Conservation (phyloP, 2,329 filamentous ascomycete genomes). For the Periconia digitata region DNA sequence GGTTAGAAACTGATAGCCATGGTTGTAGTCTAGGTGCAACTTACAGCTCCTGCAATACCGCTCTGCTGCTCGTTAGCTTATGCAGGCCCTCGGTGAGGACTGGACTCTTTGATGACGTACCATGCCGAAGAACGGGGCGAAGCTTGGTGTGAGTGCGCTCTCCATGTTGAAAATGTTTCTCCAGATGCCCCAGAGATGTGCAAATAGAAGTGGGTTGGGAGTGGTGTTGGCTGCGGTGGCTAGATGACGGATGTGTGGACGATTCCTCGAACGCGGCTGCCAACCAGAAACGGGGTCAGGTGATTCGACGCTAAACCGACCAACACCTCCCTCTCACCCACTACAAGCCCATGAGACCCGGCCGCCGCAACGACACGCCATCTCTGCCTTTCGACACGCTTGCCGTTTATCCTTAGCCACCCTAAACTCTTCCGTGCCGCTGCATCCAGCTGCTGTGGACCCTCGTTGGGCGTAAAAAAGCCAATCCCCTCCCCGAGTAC, state of each 20-base stretch:
- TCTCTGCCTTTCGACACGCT: constrained; percentile 7
- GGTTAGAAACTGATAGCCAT: constrained; percentile 25
- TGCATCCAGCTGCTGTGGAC: constrained; percentile 12
- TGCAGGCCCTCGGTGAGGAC: neutral
- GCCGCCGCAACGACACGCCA: constrained; percentile 14
- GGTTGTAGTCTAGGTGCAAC: constrained; percentile 19
- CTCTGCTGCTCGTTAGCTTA: constrained; percentile 56
- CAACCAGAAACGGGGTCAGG: neutral
- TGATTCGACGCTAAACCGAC: constrained; percentile 1
- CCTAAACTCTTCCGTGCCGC: constrained; percentile 4
- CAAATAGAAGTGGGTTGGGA: neutral
- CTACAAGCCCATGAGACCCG: constrained; percentile 13
- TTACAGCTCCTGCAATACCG: constrained; percentile 71
- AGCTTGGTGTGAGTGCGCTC: constrained; percentile 69
- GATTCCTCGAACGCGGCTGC: neutral
- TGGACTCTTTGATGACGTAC: constrained; percentile 53
- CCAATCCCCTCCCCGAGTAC: constrained; percentile 16
- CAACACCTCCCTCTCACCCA: constrained; percentile 2
- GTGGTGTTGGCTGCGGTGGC: constrained; percentile 6
- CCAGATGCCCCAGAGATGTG: neutral
- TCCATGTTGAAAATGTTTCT: constrained; percentile 21
- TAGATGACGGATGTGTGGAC: neutral
- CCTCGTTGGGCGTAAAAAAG: constrained; percentile 27
- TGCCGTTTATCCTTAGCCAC: constrained; percentile 4
- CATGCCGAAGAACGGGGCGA: constrained; percentile 88